phyloP scores from a whole-genome alignment of 352 stramenopile genomes.

The Globisporangium apiculatum region DNA sequence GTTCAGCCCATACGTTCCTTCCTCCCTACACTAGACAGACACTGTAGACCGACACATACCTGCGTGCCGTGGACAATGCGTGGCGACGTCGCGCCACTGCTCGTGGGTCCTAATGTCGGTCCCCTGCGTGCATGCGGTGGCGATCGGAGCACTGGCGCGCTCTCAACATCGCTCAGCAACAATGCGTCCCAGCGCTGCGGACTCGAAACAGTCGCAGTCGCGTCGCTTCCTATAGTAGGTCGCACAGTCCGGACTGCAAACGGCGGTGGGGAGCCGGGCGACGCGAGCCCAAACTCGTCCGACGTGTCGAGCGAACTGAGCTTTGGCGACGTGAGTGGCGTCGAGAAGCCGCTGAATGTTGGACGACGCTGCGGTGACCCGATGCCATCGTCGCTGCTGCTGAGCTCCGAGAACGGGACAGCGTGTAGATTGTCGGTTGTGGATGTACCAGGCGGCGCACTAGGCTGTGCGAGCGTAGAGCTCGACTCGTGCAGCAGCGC shows the following conservation, averaged over 20 bases:
- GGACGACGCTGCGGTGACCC: slow-evolving; percentile 18
- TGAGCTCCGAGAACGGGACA: slow-evolving; percentile 26
- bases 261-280: slow-evolving; percentile 53
- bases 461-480: no score
- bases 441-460: background rate
- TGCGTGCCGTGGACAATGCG: slow-evolving; percentile 30
- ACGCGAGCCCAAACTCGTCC: slow-evolving; percentile 37
- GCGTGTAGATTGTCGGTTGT: slow-evolving; percentile 14
- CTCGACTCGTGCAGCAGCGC: slow-evolving; percentile 40
- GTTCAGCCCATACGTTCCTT: background rate
- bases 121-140: slow-evolving; percentile 19
- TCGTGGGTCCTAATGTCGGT: background rate
- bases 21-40: background rate
- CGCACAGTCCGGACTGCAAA: slow-evolving; percentile 38
- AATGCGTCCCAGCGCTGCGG: slow-evolving; percentile 64
- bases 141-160: slow-evolving; percentile 38
- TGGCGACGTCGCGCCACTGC: slow-evolving; percentile 30
- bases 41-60: slow-evolving; percentile 7
- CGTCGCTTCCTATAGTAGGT: slow-evolving; percentile 4
- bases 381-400: slow-evolving; percentile 20
- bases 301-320: slow-evolving; percentile 48
- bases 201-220: slow-evolving; percentile 17
- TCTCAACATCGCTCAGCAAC: background rate
- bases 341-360: slow-evolving; percentile 50
- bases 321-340: slow-evolving; percentile 49